Evolutionary conservation across 805 yeast species (phyloP).

Genomic region (Yarrowia phangngaensis): DNA sequence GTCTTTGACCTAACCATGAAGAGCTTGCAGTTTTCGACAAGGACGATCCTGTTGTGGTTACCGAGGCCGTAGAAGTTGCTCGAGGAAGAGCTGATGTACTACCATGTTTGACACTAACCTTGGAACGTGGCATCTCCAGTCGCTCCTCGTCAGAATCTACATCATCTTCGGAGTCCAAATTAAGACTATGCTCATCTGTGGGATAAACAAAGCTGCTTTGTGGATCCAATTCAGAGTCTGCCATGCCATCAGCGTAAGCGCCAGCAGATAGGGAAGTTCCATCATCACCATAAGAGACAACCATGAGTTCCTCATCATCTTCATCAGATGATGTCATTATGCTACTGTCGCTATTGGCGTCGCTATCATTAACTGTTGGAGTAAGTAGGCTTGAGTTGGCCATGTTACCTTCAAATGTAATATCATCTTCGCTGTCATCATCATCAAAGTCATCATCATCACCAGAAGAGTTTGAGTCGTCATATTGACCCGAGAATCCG

Average conservation of each 20-base stretch:
- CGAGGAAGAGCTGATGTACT: slow-evolving; percentile 9
- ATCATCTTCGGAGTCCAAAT: slow-evolving; percentile 34
- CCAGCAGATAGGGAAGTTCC: slow-evolving; percentile 17
- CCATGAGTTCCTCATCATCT: slow-evolving; percentile 28
- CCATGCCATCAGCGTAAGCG: slow-evolving; percentile 20
- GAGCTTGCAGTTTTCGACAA: slow-evolving; percentile 19
- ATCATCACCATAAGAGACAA: neutral
- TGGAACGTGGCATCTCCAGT: slow-evolving; percentile 28
- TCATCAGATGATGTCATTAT: slow-evolving; percentile 33
- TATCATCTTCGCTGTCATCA: slow-evolving; percentile 6
- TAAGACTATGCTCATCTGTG: slow-evolving; percentile 29
- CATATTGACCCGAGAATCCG: slow-evolving; percentile 15
- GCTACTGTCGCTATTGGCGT: slow-evolving; percentile 13
- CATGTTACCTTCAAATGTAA: neutral
- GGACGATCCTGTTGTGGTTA: slow-evolving; percentile 11
- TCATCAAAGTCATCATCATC: slow-evolving; percentile 27
- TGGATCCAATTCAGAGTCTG: slow-evolving; percentile 25
- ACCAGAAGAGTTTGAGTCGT: slow-evolving; percentile 23
- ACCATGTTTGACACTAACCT: slow-evolving; percentile 30
- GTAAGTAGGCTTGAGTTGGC: slow-evolving; percentile 8
- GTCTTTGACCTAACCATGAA: slow-evolving; percentile 11
- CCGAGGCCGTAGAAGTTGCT: slow-evolving; percentile 15
- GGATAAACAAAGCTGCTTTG: slow-evolving; percentile 8
- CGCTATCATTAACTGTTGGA: slow-evolving; percentile 14
- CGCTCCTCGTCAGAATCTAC: slow-evolving; percentile 22